Percentiles rank a stretch among this genome's conserved stretches.
phyloP scores from a whole-genome alignment of 352 stramenopile species.

The Phytophthora cajani region DNA sequence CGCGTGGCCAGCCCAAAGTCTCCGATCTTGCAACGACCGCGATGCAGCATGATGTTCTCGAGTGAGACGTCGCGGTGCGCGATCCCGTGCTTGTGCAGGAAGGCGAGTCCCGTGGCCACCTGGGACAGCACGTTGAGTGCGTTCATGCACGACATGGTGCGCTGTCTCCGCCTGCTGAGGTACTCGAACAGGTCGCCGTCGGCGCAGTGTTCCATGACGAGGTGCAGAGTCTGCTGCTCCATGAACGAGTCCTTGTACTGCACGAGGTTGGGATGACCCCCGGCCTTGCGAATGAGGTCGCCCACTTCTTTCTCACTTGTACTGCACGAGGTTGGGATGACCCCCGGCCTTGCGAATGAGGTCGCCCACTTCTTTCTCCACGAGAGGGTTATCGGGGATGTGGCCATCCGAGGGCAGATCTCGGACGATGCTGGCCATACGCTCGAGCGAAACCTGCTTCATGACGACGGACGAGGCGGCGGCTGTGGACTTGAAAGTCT shows the following conservation, averaged over 20 bases:
- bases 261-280: constrained; percentile 56
- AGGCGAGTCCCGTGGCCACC: constrained; percentile 33
- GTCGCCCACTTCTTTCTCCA: constrained; percentile 49
- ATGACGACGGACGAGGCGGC: constrained; percentile 36
- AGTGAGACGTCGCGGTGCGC: constrained; percentile 52
- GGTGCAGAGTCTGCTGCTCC: constrained; percentile 45
- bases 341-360: constrained; percentile 41
- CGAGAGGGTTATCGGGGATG: constrained; percentile 44
- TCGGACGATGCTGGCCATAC: constrained; percentile 28
- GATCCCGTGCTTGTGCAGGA: constrained; percentile 40
- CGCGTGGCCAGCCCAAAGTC: constrained; percentile 57
- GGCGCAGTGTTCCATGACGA: constrained; percentile 51
- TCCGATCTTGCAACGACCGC: constrained; percentile 46
- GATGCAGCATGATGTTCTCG: constrained; percentile 53
- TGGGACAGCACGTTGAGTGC: constrained; percentile 44
- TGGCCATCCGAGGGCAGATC: constrained; percentile 28
- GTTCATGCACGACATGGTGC: constrained; percentile 32
- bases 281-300: constrained; percentile 37
- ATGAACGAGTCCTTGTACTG: constrained; percentile 53
- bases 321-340: constrained; percentile 55
- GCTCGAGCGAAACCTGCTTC: constrained; percentile 55
- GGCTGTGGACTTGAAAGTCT: background rate
- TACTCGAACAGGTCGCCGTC: constrained; percentile 51
- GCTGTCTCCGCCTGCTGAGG: constrained; percentile 24
- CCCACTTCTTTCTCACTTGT: constrained; percentile 50